Base-by-base conservation (phyloP, 306 rosid genomes). In the Prinsepia uniflora region DNA sequence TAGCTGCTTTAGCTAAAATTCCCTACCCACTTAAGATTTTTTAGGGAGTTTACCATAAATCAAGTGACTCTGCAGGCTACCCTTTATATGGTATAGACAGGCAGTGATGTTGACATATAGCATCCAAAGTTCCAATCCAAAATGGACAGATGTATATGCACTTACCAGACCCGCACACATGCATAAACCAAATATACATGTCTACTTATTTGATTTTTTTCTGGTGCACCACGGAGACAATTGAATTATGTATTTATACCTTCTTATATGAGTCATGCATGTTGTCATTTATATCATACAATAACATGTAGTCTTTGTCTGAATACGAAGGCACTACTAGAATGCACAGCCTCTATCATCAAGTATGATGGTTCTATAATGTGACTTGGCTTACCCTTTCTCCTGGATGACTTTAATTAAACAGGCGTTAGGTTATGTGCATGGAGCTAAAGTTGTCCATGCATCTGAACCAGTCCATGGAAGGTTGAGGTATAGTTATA, bases 381-480 rank as follows among this genome's bases (percentile, higher is more conserved):
- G 49, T 18, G n/a, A n/a, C n/a, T 15, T 65, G 8, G 52, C 66
- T 65, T 14, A 48, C 19, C 36, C 58, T 73, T 55, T 56, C 64
- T 58, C 49, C 44, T 78, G 75, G 50, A 72, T 68, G 60, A 34
- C 60, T 43, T 61, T 79, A 63, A 48, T 81, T 54, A 68, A 68
- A 54, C 80, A 94, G 99, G 99, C 99, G 71, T 88, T 94, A 81
- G 99, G 97, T 67, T 87, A 84, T 71, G 97, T 82, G 68, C 92
- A 94, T 70, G 99, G 99, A 43, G 97, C 96, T 82, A 89, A 80
- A 78, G 84, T 94, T 76, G 91, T 91, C 81, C 97, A 81, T 53
- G 99, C 99, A 82, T 30, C 91, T 61, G 97, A 94, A 83, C 96
- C 99, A 54, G 82, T 91, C 73, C 99, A 94, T 81, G 99, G 99